Conservation (phyloP, 1,139 yeast species). For the Protomyces pachydermus region DNA sequence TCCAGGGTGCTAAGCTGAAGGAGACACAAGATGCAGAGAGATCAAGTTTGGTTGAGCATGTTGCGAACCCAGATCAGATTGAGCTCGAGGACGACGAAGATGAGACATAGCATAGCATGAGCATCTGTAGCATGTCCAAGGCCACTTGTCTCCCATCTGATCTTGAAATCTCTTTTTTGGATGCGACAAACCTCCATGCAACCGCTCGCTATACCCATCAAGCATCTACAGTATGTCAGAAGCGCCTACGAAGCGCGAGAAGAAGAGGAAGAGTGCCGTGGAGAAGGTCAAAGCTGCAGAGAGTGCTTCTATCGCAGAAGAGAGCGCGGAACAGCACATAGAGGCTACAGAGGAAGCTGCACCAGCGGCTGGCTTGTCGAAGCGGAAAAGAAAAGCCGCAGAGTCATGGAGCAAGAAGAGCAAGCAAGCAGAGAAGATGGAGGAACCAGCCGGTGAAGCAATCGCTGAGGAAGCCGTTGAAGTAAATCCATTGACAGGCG, state of each 20-base stretch:
- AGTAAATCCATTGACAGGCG: slow-evolving; percentile 28
- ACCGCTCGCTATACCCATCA: too few relatives aligned
- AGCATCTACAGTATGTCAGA: neutral
- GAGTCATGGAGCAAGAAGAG: slow-evolving; percentile 57
- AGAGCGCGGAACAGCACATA: neutral
- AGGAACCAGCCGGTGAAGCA: slow-evolving; percentile 33
- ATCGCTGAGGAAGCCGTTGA: slow-evolving; percentile 20
- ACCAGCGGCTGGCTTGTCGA: slow-evolving; percentile 52
- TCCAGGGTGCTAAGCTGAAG: slow-evolving; percentile 10
- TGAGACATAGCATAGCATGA: neutral
- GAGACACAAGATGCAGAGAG: neutral
- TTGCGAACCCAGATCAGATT: slow-evolving; percentile 19
- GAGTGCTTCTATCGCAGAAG: neutral
- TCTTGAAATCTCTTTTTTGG: too few relatives aligned
- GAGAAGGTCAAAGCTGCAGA: neutral
- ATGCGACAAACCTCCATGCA: too few relatives aligned
- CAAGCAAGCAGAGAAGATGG: slow-evolving; percentile 30
- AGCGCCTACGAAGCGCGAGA: neutral
- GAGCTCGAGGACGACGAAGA: slow-evolving; percentile 8
- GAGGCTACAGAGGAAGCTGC: neutral
- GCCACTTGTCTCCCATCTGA: too few relatives aligned
- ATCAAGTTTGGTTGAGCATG: neutral
- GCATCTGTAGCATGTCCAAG: neutral
- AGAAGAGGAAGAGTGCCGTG: neutral
- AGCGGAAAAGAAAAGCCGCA: slow-evolving; percentile 73